Evolutionary conservation across 1,284 basidiomycete species (phyloP).

Genomic region (Cutaneotrichosporon sp.): DNA sequence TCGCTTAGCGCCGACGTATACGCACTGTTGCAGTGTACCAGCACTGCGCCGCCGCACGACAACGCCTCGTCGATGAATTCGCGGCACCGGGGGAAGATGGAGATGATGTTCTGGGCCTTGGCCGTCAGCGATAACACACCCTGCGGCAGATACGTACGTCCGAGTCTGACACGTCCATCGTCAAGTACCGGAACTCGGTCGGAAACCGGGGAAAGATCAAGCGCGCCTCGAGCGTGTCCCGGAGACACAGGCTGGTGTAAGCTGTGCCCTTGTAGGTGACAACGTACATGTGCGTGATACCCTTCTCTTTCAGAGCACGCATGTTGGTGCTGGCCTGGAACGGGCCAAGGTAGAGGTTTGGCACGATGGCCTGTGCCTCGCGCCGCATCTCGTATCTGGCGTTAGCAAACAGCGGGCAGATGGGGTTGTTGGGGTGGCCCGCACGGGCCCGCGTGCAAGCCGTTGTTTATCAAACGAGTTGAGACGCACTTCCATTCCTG

Average conservation of each 20-base stretch:
- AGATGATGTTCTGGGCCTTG: conserved; percentile 75
- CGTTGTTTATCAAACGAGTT: too few relatives aligned
- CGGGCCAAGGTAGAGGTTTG: conserved; percentile 75
- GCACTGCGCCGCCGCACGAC: conserved; percentile 62
- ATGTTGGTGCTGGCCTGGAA: conserved; percentile 80
- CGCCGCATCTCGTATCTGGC: conserved; percentile 87
- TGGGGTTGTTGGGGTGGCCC: too few relatives aligned
- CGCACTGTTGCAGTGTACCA: conserved; percentile 86
- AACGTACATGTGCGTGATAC: conserved; percentile 79
- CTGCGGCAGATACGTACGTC: conserved; percentile 58
- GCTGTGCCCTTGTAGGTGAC: not conserved
- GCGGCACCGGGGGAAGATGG: conserved; percentile 61
- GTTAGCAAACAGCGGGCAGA: too few relatives aligned
- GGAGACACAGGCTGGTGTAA: conserved; percentile 66
- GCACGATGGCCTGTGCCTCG: conserved; percentile 85
- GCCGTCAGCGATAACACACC: not conserved
- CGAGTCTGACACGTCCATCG: conserved; percentile 80
- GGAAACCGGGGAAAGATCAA: conserved; percentile 81
- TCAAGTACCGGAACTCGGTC: conserved; percentile 70
- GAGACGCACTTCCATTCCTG: conserved; percentile 21
- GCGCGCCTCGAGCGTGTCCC: conserved; percentile 78
- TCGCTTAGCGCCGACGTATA: conserved; percentile 2
- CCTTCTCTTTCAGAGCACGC: conserved; percentile 58
- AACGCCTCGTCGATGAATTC: conserved; percentile 73
- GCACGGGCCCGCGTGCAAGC: too few relatives aligned